These are phyloP conservation scores for Bryoglossum gracile DNA, from an alignment of 495 filamentous ascomycete genomes.

Conservation along the genomic window DNA sequence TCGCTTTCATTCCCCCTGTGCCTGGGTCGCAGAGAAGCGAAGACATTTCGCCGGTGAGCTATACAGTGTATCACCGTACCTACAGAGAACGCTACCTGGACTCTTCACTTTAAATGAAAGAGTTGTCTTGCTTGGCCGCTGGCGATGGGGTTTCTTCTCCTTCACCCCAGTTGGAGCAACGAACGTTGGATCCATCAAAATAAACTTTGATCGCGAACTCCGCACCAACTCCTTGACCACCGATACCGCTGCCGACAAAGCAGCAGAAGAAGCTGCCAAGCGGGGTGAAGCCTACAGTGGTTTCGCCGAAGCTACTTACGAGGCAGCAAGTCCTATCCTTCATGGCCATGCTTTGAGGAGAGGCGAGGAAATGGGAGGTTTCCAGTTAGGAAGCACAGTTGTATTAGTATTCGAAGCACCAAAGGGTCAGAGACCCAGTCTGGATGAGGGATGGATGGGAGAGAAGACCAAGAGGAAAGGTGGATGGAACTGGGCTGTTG, in stretches of 20 bases:
- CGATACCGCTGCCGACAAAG: constrained; percentile 78
- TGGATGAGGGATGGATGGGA: constrained; percentile 54
- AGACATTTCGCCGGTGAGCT: constrained; percentile 96
- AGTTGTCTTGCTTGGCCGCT: constrained; percentile 86
- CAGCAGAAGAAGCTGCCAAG: constrained; percentile 66
- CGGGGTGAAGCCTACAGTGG: constrained; percentile 76
- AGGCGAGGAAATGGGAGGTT: constrained; percentile 97
- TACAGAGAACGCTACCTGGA: constrained; percentile 83
- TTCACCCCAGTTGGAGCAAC: constrained; percentile 95
- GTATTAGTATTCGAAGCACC: constrained; percentile 97
- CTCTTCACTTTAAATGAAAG: constrained; percentile 96
- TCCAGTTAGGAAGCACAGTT: constrained; percentile 91
- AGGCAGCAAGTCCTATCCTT: constrained; percentile 64
- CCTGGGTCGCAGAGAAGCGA: constrained; percentile 87
- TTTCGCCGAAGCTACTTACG: constrained; percentile 87
- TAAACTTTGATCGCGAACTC: constrained; percentile 95
- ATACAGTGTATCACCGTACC: constrained; percentile 88
- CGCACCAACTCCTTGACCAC: constrained; percentile 86
- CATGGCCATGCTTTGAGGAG: constrained; percentile 74
- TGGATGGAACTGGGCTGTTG: constrained; percentile 76
- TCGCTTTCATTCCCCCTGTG: constrained; percentile 89
- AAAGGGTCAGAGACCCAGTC: constrained; percentile 51
- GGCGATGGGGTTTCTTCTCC: constrained; percentile 96
- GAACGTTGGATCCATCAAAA: constrained; percentile 95
- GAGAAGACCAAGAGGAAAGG: constrained; percentile 44